Evolutionary conservation across 495 filamentous ascomycete species (phyloP).

Genomic region (Aspergillus saccharolyticus): DNA sequence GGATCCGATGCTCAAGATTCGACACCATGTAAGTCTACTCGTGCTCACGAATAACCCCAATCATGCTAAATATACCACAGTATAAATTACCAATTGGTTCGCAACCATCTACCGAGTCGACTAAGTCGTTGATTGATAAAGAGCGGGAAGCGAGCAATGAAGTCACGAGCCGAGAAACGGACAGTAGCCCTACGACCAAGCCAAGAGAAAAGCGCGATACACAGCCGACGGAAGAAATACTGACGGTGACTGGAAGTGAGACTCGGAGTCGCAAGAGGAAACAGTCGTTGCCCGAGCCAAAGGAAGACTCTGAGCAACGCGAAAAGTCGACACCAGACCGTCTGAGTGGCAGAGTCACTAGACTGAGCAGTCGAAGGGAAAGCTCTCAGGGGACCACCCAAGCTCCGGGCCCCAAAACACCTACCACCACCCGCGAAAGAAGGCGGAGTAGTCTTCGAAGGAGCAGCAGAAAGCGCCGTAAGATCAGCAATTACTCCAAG

Average conservation of each 20-base stretch:
- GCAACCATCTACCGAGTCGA: not conserved
- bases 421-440: not conserved
- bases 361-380: not conserved
- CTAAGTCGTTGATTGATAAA: not conserved
- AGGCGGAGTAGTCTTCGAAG: slow-evolving; percentile 10
- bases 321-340: not conserved
- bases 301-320: not conserved
- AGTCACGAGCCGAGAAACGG: not conserved
- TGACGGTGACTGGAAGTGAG: not conserved
- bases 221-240: not conserved
- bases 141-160: not conserved
- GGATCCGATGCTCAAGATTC: slow-evolving; percentile 35
- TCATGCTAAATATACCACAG: slow-evolving; percentile 9
- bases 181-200: not conserved
- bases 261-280: not conserved
- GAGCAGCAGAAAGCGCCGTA: slow-evolving; percentile 24
- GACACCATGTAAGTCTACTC: slow-evolving; percentile 30
- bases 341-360: not conserved
- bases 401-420: not conserved
- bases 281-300: not conserved
- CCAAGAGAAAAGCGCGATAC: not conserved
- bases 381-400: not conserved
- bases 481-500: slow-evolving; percentile 27
- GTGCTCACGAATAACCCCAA: not conserved
- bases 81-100: slow-evolving; percentile 1